phyloP scores from a whole-genome alignment of 2,329 filamentous ascomycete species.

The Botrytis paeoniae region DNA sequence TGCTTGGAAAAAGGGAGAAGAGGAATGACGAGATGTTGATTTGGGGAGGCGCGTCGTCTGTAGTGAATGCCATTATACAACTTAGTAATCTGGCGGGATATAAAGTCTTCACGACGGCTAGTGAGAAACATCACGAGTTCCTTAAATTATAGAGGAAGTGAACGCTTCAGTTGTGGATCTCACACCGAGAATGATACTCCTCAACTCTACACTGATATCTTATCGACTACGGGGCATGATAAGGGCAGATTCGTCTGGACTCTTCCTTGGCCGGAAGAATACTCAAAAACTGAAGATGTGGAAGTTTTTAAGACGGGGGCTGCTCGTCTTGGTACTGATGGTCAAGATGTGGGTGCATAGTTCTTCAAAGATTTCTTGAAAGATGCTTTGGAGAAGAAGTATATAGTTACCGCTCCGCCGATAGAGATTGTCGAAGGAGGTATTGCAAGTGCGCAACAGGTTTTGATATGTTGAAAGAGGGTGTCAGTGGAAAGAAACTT shows the following conservation, averaged over 20 bases:
- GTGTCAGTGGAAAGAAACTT: slow-evolving; percentile 29
- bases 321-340: background rate
- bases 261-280: slow-evolving; percentile 9
- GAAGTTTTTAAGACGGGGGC: slow-evolving; percentile 17
- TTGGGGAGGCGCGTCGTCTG: slow-evolving; percentile 30
- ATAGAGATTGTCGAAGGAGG: slow-evolving; percentile 25
- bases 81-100: slow-evolving; percentile 43
- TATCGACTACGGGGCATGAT: slow-evolving; percentile 12
- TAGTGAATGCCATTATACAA: slow-evolving; percentile 41
- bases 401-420: slow-evolving; percentile 21
- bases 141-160: slow-evolving; percentile 19
- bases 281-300: slow-evolving; percentile 16
- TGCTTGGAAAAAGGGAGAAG: slow-evolving; percentile 20
- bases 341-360: slow-evolving; percentile 21
- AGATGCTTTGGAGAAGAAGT: slow-evolving; percentile 20
- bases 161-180: slow-evolving; percentile 20
- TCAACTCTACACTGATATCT: slow-evolving; percentile 12
- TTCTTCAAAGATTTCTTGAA: slow-evolving; percentile 26
- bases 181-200: slow-evolving; percentile 9
- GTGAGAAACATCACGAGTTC: slow-evolving; percentile 36
- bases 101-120: slow-evolving; percentile 40
- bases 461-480: slow-evolving; percentile 24
- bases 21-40: slow-evolving; percentile 37
- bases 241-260: slow-evolving; percentile 20
- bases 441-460: slow-evolving; percentile 18